Evolutionary conservation across 176 grass and related monocot genomes (phyloP).

Genomic region (Triticum turgidum): DNA sequence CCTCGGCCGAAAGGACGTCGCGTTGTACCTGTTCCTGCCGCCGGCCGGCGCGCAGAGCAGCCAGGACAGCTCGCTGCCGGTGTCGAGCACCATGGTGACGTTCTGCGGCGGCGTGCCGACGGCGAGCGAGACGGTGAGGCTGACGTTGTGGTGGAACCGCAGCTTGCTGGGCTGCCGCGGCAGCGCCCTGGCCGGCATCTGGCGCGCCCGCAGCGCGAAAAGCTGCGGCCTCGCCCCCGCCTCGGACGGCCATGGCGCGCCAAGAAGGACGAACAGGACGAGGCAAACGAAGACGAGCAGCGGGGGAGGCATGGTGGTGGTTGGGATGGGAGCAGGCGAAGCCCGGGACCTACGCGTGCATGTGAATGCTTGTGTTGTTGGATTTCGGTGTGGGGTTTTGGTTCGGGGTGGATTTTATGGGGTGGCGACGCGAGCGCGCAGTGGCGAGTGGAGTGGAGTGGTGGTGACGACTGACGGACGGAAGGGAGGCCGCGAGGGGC

Average conservation of each 20-base stretch:
- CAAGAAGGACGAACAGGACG: slow-evolving; percentile 32
- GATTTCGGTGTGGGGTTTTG: slow-evolving; percentile 38
- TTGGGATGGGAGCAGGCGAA: neutral
- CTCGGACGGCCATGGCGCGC: slow-evolving; percentile 8
- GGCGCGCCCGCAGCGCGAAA: slow-evolving; percentile 52
- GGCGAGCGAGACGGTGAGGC: slow-evolving; percentile 76
- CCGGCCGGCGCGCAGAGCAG: slow-evolving; percentile 45
- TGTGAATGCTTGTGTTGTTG: slow-evolving; percentile 25
- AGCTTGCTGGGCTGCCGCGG: slow-evolving; percentile 75
- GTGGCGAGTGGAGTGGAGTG: neutral
- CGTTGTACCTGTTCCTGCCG: neutral
- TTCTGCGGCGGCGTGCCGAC: slow-evolving; percentile 89
- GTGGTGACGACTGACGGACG: neutral
- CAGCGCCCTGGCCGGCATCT: slow-evolving; percentile 51
- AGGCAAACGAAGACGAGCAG: slow-evolving; percentile 17
- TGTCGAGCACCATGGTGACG: slow-evolving; percentile 88
- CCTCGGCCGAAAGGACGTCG: slow-evolving; percentile 35
- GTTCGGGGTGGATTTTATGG: slow-evolving; percentile 37
- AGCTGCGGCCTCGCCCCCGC: slow-evolving; percentile 22
- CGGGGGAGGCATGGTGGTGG: slow-evolving; percentile 38
- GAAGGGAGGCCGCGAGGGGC: neutral
- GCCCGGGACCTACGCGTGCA: slow-evolving; percentile 15
- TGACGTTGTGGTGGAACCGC: slow-evolving; percentile 92
- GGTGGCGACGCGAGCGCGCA: neutral
- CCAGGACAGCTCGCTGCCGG: slow-evolving; percentile 98